Base-by-base conservation (phyloP, 257 asterid species). In the Lycium ferocissimum region DNA sequence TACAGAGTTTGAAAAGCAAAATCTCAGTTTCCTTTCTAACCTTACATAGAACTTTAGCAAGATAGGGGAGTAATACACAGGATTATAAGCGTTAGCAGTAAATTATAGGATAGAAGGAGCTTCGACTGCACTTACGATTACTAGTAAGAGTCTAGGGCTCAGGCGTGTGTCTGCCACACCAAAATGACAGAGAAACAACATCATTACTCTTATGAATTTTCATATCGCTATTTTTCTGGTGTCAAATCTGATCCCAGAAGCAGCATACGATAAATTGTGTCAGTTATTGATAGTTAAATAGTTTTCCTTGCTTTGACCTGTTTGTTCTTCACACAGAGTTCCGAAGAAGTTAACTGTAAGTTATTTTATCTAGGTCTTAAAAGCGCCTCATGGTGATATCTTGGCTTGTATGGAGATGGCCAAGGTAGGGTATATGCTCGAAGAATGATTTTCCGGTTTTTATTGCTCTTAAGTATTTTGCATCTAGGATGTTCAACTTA, bases 341-440 rank as follows among this genome's bases (percentile, higher is more conserved):
- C 57, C 54, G 58, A 53, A 67, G 37, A 59, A 38, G 15, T 37
- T 89, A n/a, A 88, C 79, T 10, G 73, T 37, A 56, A 67, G n/a
- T 88, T 86, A 22, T 66, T 56, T 85, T 85, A 47, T 76, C 83
- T 85, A 95, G 99, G 94, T 97, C 84, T 88, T 97, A 87, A 93
- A 92, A 92, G 98, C 99, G 18, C 98, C 98, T 54, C 92, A 93
- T 88, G 96, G 97, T 71, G 95, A 97, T 92, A 84, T 97, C 85
- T 85, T 91, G 86, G 85, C 97, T 15, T 97, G 99, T 93, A 91
- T 97, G 95, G 98, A 97, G 91, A 92, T 95, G 98, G 99, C 98
- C 73, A 97, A 97, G 98, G 99, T 97, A 90, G 86, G 90, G 66
- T 54, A 22, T 70, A 58, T 61, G 71, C 81, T 40, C 4, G 73